Conservation (phyloP, 805 yeast genomes). For the Cyberlindnera saturnus region DNA sequence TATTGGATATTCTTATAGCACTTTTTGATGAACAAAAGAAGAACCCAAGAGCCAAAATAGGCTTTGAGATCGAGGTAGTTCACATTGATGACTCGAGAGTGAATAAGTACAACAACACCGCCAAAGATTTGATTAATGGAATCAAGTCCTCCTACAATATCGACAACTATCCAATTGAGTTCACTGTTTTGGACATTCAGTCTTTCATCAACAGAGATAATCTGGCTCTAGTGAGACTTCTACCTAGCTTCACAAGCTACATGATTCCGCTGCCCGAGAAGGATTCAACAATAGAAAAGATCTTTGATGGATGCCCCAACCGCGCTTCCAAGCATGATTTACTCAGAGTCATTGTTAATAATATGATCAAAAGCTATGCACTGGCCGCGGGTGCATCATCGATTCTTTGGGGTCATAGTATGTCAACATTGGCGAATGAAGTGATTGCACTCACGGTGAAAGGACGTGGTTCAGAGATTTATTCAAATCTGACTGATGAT, state of each 20-base stretch:
- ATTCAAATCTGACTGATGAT: constrained; percentile 44
- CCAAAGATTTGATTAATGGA: constrained; percentile 8
- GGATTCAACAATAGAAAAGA: constrained; percentile 22
- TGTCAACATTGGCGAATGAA: constrained; percentile 79
- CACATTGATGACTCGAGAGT: constrained; percentile 37
- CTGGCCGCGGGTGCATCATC: constrained; percentile 39
- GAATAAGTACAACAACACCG: constrained; percentile 10
- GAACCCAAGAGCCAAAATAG: constrained; percentile 61
- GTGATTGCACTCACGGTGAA: constrained; percentile 75
- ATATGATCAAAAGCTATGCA: constrained; percentile 44
- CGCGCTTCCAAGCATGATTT: constrained; percentile 67
- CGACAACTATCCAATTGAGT: constrained; percentile 28
- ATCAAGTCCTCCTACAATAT: constrained; percentile 17
- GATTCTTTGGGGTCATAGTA: constrained; percentile 68
- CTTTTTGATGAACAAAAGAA: constrained; percentile 54
- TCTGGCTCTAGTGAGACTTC: constrained; percentile 26
- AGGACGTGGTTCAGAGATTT: constrained; percentile 75
- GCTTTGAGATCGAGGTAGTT: constrained; percentile 54
- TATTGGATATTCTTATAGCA: constrained; percentile 60
- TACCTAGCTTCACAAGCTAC: constrained; percentile 22
- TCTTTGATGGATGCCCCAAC: constrained; percentile 37
- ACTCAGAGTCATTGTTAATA: constrained; percentile 37
- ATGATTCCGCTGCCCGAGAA: constrained; percentile 8
- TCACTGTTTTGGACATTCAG: constrained; percentile 37
- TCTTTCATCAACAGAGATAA: constrained; percentile 30